Evolutionary conservation across 768 basidiomycete genomes (phyloP).

Genomic region (Leccinum sublutescens): DNA sequence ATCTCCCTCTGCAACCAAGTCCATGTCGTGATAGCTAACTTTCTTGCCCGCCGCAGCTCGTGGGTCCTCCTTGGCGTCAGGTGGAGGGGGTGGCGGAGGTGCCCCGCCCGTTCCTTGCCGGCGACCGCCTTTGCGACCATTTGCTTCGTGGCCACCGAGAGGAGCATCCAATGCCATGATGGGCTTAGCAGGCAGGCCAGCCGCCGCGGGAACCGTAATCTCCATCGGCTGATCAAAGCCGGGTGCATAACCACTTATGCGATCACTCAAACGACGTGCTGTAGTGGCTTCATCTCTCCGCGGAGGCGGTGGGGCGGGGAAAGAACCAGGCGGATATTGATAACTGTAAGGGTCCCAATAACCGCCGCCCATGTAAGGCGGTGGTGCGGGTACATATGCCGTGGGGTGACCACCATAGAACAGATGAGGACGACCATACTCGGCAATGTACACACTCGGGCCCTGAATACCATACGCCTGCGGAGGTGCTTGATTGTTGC

Average conservation of each 20-base stretch:
- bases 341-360: constrained; percentile 49
- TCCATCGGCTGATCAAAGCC: constrained; percentile 42
- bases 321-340: constrained; percentile 38
- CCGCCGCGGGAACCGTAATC: constrained; percentile 55
- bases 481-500: constrained; percentile 75
- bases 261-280: constrained; percentile 69
- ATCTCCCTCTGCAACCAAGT: constrained; percentile 83
- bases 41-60: constrained; percentile 84
- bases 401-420: constrained; percentile 40
- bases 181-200: constrained; percentile 81
- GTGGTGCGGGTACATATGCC: constrained; percentile 36
- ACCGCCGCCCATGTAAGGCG: constrained; percentile 38
- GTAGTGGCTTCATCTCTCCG: constrained; percentile 59
- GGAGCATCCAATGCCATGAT: constrained; percentile 54
- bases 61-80: constrained; percentile 91
- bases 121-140: constrained; percentile 36
- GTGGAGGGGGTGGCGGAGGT: constrained; percentile 75
- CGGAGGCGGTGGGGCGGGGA: constrained; percentile 37
- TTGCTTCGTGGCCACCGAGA: constrained; percentile 37
- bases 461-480: constrained; percentile 83
- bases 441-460: constrained; percentile 48
- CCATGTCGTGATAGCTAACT: constrained; percentile 95
- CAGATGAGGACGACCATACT: constrained; percentile 40
- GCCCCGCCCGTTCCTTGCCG: constrained; percentile 43
- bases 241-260: constrained; percentile 74